Conservation (phyloP, 257 asterid genomes). For the Echium plantagineum region DNA sequence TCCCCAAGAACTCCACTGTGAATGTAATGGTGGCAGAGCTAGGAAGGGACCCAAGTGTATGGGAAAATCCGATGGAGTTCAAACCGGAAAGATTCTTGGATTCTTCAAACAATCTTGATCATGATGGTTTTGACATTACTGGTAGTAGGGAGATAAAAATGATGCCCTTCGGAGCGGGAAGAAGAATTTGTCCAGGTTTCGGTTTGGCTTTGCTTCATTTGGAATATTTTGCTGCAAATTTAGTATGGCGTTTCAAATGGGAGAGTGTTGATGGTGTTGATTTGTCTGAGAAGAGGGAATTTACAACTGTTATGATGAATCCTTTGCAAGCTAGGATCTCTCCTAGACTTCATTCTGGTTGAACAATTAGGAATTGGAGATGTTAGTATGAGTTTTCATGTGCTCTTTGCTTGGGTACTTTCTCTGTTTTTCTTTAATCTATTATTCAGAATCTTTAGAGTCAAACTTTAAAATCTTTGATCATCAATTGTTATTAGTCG, state of each 20-base stretch:
- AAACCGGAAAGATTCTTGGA: conserved; percentile 54
- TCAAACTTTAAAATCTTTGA: too few species aligned
- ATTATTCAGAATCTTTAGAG: too few species aligned
- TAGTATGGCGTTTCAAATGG: conserved; percentile 19
- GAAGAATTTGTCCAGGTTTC: conserved; percentile 49
- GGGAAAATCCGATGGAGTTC: conserved; percentile 65
- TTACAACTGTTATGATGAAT: too few species aligned
- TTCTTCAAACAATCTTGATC: neutral
- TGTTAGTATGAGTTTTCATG: too few species aligned
- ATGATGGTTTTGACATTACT: conserved; percentile 34
- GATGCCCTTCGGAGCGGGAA: conserved; percentile 81
- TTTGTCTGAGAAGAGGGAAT: too few species aligned
- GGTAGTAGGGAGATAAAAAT: conserved; percentile 65
- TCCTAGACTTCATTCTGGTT: too few species aligned
- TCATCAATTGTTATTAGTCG: too few species aligned
- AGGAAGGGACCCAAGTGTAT: conserved; percentile 55
- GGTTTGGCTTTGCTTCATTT: conserved; percentile 50
- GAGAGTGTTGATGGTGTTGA: too few species aligned
- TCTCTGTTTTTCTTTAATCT: too few species aligned
- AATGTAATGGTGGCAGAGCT: conserved; percentile 64
- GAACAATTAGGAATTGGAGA: too few species aligned
- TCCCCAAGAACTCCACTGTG: conserved; percentile 35
- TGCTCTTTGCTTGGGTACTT: too few species aligned
- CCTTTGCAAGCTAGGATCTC: too few species aligned
- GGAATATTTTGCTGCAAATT: conserved; percentile 58